Evolutionary conservation across 768 basidiomycete genomes (phyloP).

Genomic region (Termitomyces sp.): DNA sequence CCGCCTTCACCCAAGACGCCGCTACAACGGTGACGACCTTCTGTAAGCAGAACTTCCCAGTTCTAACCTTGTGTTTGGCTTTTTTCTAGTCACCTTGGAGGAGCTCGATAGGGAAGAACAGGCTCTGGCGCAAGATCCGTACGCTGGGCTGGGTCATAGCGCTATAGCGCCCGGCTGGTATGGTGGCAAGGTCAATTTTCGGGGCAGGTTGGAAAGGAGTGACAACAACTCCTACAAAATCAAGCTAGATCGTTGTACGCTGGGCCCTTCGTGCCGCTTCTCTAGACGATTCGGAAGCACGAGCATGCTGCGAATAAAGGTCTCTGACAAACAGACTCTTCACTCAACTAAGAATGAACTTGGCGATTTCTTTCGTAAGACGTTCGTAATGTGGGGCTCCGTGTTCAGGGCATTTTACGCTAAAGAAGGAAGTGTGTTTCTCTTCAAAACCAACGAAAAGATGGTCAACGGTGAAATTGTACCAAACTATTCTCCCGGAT

Average conservation of each 20-base stretch:
- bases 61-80: neutral
- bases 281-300: conserved; percentile 61
- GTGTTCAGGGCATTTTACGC: conserved; percentile 61
- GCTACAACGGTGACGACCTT: conserved; percentile 25
- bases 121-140: conserved; percentile 26
- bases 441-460: conserved; percentile 50
- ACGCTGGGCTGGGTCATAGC: conserved; percentile 40
- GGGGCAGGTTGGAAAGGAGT: conserved; percentile 29
- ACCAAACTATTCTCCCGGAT: conserved; percentile 3
- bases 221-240: conserved; percentile 29
- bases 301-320: conserved; percentile 47
- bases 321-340: conserved; percentile 28
- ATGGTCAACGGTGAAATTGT: conserved; percentile 17
- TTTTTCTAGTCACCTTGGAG: conserved; percentile 54
- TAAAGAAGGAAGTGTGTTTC: conserved; percentile 56
- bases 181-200: conserved; percentile 59
- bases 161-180: conserved; percentile 42
- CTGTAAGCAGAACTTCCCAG: neutral
- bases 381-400: conserved; percentile 48
- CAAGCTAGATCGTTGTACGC: conserved; percentile 41
- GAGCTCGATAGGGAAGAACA: conserved; percentile 57
- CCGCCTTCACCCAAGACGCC: conserved; percentile 34
- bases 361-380: conserved; percentile 39
- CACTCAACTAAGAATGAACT: conserved; percentile 27
- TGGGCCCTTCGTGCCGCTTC: conserved; percentile 56